phyloP scores from a whole-genome alignment of 768 basidiomycete species.

The Amanita jacksonii region DNA sequence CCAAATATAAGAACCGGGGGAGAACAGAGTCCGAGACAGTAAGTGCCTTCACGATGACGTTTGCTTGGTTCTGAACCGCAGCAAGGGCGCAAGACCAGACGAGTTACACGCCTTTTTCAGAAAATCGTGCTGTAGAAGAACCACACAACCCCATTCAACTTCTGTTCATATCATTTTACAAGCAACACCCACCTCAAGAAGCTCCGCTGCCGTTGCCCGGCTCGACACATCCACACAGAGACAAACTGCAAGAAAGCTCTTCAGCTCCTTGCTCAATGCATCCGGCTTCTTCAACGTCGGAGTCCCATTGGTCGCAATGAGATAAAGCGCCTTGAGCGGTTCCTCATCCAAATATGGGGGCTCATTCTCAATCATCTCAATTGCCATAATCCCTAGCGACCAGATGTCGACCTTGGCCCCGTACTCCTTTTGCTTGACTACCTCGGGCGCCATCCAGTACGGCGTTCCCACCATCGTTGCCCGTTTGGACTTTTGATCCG shows the following conservation, averaged over 20 bases:
- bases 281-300: conserved; percentile 97
- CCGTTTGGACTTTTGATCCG: conserved; percentile 93
- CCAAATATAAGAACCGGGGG: not conserved
- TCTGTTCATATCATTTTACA: no score
- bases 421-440: conserved; percentile 95
- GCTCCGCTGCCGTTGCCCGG: conserved; percentile 80
- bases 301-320: conserved; percentile 97
- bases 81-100: conserved; percentile 74
- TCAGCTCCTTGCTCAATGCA: conserved; percentile 82
- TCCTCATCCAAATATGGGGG: conserved; percentile 95
- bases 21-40: not conserved
- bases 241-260: conserved; percentile 96
- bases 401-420: conserved; percentile 96
- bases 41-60: conserved; percentile 23
- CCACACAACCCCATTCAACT: no score
- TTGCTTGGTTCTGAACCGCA: conserved; percentile 72
- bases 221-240: conserved; percentile 94
- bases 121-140: conserved; percentile 74
- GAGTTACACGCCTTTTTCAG: conserved; percentile 80
- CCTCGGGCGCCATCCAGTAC: conserved; percentile 99
- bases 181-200: conserved; percentile 55
- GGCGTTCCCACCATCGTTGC: conserved; percentile 99
- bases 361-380: conserved; percentile 98
- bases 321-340: conserved; percentile 85
- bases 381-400: conserved; percentile 97